Evolutionary conservation across 2,329 filamentous ascomycete species (phyloP).

Genomic region (Knoxdaviesia capensis): DNA sequence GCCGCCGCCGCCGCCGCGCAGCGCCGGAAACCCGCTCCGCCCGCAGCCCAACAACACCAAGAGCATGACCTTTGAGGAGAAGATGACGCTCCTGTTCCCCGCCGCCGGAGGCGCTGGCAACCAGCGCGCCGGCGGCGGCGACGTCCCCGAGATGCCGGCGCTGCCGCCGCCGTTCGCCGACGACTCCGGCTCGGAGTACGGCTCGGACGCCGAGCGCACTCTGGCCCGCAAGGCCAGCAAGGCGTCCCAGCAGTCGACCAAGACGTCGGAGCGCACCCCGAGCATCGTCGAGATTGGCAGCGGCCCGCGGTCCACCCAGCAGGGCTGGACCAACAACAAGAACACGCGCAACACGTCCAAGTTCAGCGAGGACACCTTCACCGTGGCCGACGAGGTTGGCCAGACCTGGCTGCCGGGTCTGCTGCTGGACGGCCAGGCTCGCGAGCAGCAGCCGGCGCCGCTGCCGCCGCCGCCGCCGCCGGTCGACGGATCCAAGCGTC

Average conservation of each 20-base stretch:
- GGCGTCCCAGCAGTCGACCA: conserved; percentile 14
- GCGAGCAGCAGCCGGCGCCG: conserved; percentile 4
- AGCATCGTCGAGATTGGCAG: conserved; percentile 19
- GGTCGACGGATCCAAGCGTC: conserved; percentile 17
- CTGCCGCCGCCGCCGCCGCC: conserved; percentile 1
- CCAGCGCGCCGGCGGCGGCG: conserved; percentile 4
- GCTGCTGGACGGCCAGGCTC: no score
- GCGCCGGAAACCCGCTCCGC: conserved; percentile 10
- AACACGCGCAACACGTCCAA: conserved; percentile 8
- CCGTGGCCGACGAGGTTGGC: conserved; percentile 14
- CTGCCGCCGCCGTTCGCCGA: conserved; percentile 12
- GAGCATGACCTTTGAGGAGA: conserved; percentile 39
- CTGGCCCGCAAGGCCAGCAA: conserved; percentile 16
- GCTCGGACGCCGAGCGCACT: conserved; percentile 8
- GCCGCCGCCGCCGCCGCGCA: conserved; percentile 13
- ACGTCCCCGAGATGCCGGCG: conserved; percentile 22
- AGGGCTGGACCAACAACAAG: conserved; percentile 1
- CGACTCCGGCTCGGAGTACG: no score
- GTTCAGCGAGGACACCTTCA: conserved; percentile 11
- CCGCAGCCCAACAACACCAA: conserved; percentile 30
- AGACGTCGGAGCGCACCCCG: conserved; percentile 17
- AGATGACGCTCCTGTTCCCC: conserved; percentile 30
- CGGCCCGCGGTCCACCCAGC: conserved; percentile 5
- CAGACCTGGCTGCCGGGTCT: conserved; percentile 19
- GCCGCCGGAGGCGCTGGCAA: conserved; percentile 1